phyloP scores from a whole-genome alignment of 2,329 filamentous ascomycete genomes.

The Aspergillus tubingensis region DNA sequence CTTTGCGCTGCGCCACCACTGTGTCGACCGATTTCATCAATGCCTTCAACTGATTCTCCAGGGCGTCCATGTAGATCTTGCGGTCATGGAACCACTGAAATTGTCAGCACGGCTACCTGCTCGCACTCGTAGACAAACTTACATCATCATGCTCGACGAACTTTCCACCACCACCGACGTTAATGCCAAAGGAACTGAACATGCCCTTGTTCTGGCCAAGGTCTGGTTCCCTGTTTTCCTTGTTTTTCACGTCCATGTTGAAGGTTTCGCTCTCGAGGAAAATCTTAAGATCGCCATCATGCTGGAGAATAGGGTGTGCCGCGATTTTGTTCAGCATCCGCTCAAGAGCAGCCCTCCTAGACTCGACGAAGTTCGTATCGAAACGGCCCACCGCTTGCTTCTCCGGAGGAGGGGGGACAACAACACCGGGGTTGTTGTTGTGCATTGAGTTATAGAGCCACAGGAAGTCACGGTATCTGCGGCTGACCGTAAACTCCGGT shows the following conservation, averaged over 20 bases:
- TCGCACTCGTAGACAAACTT: constrained; percentile 39
- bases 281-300: constrained; percentile 90
- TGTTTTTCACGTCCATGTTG: constrained; percentile 96
- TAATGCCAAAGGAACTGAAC: constrained; percentile 80
- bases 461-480: constrained; percentile 92
- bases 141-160: constrained; percentile 98
- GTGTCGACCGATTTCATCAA: constrained; percentile 91
- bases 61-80: constrained; percentile 87
- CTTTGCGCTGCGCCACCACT: constrained; percentile 88
- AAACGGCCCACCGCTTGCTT: constrained; percentile 97
- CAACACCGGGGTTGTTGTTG: constrained; percentile 89
- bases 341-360: constrained; percentile 83
- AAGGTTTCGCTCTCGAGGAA: constrained; percentile 97
- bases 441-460: constrained; percentile 97
- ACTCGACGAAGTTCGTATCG: constrained; percentile 95
- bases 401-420: constrained; percentile 93
- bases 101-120: constrained; percentile 23
- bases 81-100: constrained; percentile 94
- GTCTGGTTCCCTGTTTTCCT: constrained; percentile 85
- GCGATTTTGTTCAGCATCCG: constrained; percentile 98
- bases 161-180: constrained; percentile 73
- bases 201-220: constrained; percentile 90
- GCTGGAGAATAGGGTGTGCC: constrained; percentile 83
- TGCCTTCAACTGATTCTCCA: constrained; percentile 87
- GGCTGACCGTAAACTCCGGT: constrained; percentile 87